Evolutionary conservation across 768 basidiomycete species (phyloP), one percentile per base, ranked within the genome.

Genomic region (Podaxis rugospora): DNA sequence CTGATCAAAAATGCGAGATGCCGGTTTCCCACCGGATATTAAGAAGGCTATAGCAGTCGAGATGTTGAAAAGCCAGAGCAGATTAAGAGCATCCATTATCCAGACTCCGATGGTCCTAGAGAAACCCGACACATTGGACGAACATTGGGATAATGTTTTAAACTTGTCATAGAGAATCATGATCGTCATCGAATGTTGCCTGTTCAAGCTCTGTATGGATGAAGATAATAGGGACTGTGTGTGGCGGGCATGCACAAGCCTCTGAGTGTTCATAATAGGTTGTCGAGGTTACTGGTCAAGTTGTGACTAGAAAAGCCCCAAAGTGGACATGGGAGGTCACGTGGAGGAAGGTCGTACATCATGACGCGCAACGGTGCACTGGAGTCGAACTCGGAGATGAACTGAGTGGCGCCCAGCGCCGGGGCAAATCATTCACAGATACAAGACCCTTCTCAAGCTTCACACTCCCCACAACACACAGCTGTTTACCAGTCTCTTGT

Each of bases 331-430:
- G 28, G 28, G 7, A 23, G 47, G 23, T 49, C 47, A 49, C 47
- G 47, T 49, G 47, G 21, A 9, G 18, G 10, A 11, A 21, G 11
- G 6, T 44, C 42, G 18, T 44, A n/a, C 16, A 44, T 44, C 42
- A 44, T 44, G 42, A 44, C 42, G 42, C 39, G 14, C 47, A 21
- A 21, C 23, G 27, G 40, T 49, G 40, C 40, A 42, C 40, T 16
- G 40, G 47, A n/a, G n/a, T n/a, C n/a, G n/a, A n/a, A 28, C 28
- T 36, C 55, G 55, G 44, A 54, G 36, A 54, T 54, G 52, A 54
- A 51, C 14, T 51, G 37, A 37, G 47, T 21, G 42, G 35, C 40
- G 23, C 59, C 28, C 21, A 27, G 23, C 40, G 59, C 40, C 49
- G 51, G 55, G 55, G 21, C 23, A 44, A 28, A 25, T 40, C 23